Evolutionary conservation across 371 early-diverging fungal genomes (phyloP).

Genomic region (Phascolomyces articulosus): DNA sequence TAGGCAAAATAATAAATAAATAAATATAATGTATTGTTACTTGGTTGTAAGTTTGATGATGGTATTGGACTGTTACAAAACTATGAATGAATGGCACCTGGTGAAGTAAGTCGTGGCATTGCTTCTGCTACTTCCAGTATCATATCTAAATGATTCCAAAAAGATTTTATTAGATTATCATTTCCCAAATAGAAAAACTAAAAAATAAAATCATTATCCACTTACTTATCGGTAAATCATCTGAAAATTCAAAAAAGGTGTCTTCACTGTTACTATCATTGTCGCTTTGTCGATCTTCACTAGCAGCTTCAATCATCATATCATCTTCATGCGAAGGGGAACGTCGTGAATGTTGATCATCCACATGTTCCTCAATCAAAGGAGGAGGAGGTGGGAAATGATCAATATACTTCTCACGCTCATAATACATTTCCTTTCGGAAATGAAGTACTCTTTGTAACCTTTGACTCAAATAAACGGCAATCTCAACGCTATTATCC

Average conservation of each 20-base stretch:
- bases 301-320: conserved; percentile 1
- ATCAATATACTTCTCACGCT: conserved; percentile 33
- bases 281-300: not conserved
- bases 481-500: conserved; percentile 37
- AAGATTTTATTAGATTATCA: no score
- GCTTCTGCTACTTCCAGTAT: conserved; percentile 26
- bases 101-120: conserved; percentile 27
- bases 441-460: conserved; percentile 25
- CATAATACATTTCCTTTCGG: conserved; percentile 39
- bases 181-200: not conserved
- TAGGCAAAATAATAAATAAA: no score
- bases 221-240: conserved; percentile 27
- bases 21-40: no score
- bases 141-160: conserved; percentile 14
- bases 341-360: not conserved
- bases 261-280: not conserved
- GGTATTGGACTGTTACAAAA: no score
- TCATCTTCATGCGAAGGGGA: conserved; percentile 3
- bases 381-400: conserved; percentile 25
- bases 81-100: not conserved
- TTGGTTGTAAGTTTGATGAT: no score
- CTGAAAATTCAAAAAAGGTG: conserved; percentile 16
- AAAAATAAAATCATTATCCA: not conserved
- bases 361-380: conserved; percentile 4
- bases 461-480: conserved; percentile 27